phyloP scores from a whole-genome alignment of 2,329 filamentous ascomycete genomes.

The Sporothrix brasiliensis region DNA sequence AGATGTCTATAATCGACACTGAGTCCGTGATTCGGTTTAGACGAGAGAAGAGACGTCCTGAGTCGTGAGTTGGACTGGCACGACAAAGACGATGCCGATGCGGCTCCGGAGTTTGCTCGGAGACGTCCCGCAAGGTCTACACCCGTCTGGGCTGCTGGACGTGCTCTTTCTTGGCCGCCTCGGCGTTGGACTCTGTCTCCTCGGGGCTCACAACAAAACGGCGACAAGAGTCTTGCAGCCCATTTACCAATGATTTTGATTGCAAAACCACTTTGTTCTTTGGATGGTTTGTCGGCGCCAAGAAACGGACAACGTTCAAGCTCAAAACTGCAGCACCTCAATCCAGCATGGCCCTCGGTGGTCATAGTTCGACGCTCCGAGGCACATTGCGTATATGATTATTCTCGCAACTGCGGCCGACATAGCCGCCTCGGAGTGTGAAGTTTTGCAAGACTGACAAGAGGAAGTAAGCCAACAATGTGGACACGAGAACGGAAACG shows the following conservation, averaged over 20 bases:
- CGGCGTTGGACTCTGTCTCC: constrained; percentile 7
- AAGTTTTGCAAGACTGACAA: background rate
- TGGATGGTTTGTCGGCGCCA: background rate
- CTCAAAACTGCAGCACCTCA: background rate
- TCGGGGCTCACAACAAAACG: background rate
- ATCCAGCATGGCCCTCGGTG: background rate
- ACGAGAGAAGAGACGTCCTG: no score
- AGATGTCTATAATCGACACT: no score
- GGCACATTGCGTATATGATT: background rate
- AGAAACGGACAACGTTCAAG: background rate
- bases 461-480: background rate
- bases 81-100: constrained; percentile 5
- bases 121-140: background rate
- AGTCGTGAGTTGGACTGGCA: background rate
- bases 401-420: background rate
- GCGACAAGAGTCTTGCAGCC: background rate
- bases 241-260: no score
- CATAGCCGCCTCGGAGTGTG: background rate
- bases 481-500: background rate
- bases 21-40: no score
- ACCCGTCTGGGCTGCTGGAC: background rate
- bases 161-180: background rate
- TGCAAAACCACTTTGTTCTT: background rate
- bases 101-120: constrained; percentile 11
- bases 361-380: background rate